Evolutionary conservation across 208 protist species (phyloP), one percentile per base, ranked within the genome.

Genomic region (Angomonas deanei): DNA sequence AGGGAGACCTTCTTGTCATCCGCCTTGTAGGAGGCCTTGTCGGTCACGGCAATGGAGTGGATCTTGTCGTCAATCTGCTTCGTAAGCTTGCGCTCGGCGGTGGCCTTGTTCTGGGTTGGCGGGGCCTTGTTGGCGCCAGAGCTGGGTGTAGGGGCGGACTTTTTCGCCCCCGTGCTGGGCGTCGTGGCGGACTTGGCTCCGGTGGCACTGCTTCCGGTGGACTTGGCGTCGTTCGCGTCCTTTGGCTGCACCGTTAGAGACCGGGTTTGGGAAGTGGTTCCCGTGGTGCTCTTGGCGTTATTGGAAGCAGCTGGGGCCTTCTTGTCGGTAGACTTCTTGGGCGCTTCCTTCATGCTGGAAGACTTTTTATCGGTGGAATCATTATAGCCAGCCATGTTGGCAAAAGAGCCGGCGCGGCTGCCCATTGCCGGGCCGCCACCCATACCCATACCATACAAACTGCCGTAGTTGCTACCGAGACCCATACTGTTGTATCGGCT

Each of bases 41-140:
- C 50, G 28, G 3, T 31, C 4, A 32, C 3, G 28, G 8, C 8
- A 24, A 56, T 24, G 50, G 64, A 56, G 68, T 76, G 76, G 39
- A 82, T 64, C 47, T 63, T 50, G 59, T 82, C 66, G 63, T 68
- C 66, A 46, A 82, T 59, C 47, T 67, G 63, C 64, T 78, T 77
- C 49, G 76, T 73, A n/a, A 75, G 50, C 27, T 13, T 10, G 6
- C 50, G 23, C 8, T 8, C 42, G 3, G 36, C 50, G 15, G 26
- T 52, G 31, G 50, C 50, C 13, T 8, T 33, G 50, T n/a, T 8
- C 13, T 8, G 46, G 8, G 5, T 4, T 21, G 17, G 46, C 46
- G 17, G 46, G n/a, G 46, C 46, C 23, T 17, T n/a, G 54, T 28
- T 21, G 21, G 52, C 24, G 50, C 63, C 36, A 23, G 34, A 8